Percentiles rank a stretch among this genome's conserved stretches.
These are phyloP conservation scores for Dothidotthia symphoricarpi DNA, from an alignment of 2,329 filamentous ascomycete species.

Conservation along the genomic window DNA sequence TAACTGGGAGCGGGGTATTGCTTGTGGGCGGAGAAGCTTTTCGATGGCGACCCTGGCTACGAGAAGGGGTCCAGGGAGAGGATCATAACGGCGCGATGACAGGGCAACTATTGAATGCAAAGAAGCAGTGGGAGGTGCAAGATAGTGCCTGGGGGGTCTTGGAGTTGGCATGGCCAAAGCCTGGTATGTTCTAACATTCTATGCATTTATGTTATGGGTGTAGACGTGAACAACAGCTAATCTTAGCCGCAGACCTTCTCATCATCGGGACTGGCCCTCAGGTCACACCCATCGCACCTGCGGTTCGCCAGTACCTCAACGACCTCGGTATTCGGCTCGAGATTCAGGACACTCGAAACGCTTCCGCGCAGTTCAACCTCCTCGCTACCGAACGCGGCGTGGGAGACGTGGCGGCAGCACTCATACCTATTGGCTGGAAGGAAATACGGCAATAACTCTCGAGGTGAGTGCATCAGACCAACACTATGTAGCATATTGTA, in stretches of 20 bases:
- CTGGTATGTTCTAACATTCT: constrained; percentile 58
- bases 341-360: constrained; percentile 88
- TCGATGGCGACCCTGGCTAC: constrained; percentile 78
- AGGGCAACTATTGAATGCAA: constrained; percentile 63
- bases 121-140: constrained; percentile 77
- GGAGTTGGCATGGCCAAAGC: constrained; percentile 79
- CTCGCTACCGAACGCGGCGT: constrained; percentile 91
- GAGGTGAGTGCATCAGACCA: neutral
- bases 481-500: constrained; percentile 11
- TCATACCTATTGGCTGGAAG: constrained; percentile 83
- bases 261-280: constrained; percentile 81
- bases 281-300: constrained; percentile 73
- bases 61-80: constrained; percentile 33
- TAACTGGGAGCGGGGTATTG: constrained; percentile 68
- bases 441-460: constrained; percentile 43
- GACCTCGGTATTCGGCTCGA: constrained; percentile 82
- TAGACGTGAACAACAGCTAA: constrained; percentile 9
- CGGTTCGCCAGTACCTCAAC: constrained; percentile 69
- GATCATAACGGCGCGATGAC: constrained; percentile 25
- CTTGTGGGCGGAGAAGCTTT: constrained; percentile 87
- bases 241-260: constrained; percentile 64
- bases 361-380: constrained; percentile 90
- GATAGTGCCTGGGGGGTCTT: constrained; percentile 72
- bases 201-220: neutral
- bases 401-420: constrained; percentile 77